Conservation (phyloP, 345 rosid genomes). For the Boechera divaricarpa region DNA sequence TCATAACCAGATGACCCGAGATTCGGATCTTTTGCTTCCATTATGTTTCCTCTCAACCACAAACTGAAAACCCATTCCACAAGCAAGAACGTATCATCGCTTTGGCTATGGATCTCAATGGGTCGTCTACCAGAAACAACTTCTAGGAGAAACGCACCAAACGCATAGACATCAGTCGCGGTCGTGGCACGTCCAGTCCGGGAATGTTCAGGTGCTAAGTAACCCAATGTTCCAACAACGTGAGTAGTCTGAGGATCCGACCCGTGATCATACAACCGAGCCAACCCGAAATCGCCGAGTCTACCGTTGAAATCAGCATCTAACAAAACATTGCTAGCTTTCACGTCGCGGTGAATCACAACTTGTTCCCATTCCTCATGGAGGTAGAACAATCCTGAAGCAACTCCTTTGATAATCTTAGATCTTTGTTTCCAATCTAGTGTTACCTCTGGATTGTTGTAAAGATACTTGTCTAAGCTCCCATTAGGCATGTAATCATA, state of each 20-base stretch:
- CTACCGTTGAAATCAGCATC: constrained; percentile 63
- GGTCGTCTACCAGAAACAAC: constrained; percentile 68
- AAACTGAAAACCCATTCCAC: constrained; percentile 55
- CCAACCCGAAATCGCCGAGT: constrained; percentile 71
- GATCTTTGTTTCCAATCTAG: constrained; percentile 64
- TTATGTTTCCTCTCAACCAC: constrained; percentile 48
- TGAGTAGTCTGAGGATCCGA: constrained; percentile 64
- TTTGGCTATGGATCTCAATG: constrained; percentile 35
- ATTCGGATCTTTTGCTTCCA: constrained; percentile 53
- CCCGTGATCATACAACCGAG: constrained; percentile 66
- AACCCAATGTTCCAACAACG: constrained; percentile 64
- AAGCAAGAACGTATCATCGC: constrained; percentile 45
- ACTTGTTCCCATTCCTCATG: constrained; percentile 78
- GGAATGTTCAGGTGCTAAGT: constrained; percentile 67
- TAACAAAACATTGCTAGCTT: constrained; percentile 65
- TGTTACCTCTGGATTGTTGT: constrained; percentile 49
- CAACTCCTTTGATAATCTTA: constrained; percentile 60
- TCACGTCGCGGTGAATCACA: constrained; percentile 68
- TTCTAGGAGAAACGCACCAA: constrained; percentile 68
- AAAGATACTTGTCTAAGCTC: constrained; percentile 61
- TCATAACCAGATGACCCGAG: constrained; percentile 44
- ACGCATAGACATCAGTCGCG: constrained; percentile 59
- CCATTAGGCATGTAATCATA: constrained; percentile 75
- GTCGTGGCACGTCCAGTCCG: constrained; percentile 62
- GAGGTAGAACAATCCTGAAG: constrained; percentile 58